Percentiles rank a stretch among this genome's conserved stretches.
Conservation (phyloP, 768 basidiomycete genomes). For the Mycena crocata region DNA sequence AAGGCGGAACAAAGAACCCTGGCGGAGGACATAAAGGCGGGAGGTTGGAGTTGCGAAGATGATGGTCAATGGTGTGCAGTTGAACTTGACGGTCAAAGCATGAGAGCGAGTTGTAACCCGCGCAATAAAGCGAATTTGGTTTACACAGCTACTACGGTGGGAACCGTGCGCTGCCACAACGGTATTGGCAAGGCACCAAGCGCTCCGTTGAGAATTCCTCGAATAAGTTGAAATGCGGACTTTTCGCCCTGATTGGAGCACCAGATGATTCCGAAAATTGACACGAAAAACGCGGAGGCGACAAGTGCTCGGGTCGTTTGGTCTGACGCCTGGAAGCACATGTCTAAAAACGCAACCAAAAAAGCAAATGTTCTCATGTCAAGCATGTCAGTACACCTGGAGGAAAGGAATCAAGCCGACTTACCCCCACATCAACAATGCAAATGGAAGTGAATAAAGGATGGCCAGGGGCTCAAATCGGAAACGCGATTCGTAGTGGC, state of each 20-base stretch:
- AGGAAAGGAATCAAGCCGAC: background rate
- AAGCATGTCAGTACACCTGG: background rate
- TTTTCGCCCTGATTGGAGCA: slow-evolving; percentile 32
- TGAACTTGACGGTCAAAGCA: no score
- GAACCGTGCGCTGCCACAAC: no score
- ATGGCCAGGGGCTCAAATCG: slow-evolving; percentile 41
- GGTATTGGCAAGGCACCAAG: no score
- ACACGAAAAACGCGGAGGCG: slow-evolving; percentile 16
- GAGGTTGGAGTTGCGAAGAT: no score
- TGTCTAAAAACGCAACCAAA: slow-evolving; percentile 39
- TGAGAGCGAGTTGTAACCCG: no score
- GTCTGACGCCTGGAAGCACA: slow-evolving; percentile 41
- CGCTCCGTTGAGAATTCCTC: no score
- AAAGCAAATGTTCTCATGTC: slow-evolving; percentile 39
- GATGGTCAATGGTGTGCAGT: no score
- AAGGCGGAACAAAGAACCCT: no score
- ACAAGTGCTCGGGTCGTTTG: slow-evolving; percentile 31
- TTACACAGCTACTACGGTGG: no score
- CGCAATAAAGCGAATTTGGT: no score
- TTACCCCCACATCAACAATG: slow-evolving; percentile 44
- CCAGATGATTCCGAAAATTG: slow-evolving; percentile 36
- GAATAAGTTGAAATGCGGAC: no score
- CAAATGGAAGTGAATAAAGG: slow-evolving; percentile 43
- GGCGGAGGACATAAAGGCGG: no score
- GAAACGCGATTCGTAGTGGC: background rate